Evolutionary conservation across 169 alveolate species (phyloP).

Genomic region (Haemoproteus tartakovskyi): DNA sequence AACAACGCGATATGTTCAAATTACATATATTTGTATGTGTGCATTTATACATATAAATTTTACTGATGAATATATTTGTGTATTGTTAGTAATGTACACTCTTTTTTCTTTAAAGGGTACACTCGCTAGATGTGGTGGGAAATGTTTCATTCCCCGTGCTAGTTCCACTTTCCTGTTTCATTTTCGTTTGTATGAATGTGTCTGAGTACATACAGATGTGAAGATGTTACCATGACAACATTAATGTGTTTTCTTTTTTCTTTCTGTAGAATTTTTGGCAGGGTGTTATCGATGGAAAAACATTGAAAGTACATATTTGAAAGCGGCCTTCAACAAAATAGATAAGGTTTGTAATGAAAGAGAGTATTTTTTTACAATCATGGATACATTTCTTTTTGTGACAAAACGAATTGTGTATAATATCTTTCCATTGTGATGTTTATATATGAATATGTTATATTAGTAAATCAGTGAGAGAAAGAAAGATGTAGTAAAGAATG

Average conservation of each 20-base stretch:
- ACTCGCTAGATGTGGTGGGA: too few relatives aligned
- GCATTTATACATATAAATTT: conserved; percentile 1
- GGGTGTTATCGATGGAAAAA: conserved; percentile 65
- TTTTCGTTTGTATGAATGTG: neutral
- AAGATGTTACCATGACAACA: neutral
- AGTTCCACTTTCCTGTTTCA: neutral
- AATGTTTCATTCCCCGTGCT: neutral
- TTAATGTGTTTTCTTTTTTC: neutral
- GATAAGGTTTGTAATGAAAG: conserved; percentile 36
- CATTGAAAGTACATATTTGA: conserved; percentile 49
- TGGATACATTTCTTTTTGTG: neutral
- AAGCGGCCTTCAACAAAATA: conserved; percentile 64
- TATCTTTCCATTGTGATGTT: too few relatives aligned
- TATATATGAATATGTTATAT: too few relatives aligned
- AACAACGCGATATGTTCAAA: neutral
- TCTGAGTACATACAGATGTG: neutral
- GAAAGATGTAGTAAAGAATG: too few relatives aligned
- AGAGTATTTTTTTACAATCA: neutral
- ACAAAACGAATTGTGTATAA: too few relatives aligned
- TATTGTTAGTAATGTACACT: too few relatives aligned
- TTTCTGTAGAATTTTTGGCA: conserved; percentile 44
- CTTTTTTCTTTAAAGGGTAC: too few relatives aligned
- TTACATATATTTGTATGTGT: neutral
- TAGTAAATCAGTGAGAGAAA: too few relatives aligned
- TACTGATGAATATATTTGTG: too few relatives aligned